phyloP scores from a whole-genome alignment of 2,329 filamentous ascomycete species.

The Xylaria sp. region DNA sequence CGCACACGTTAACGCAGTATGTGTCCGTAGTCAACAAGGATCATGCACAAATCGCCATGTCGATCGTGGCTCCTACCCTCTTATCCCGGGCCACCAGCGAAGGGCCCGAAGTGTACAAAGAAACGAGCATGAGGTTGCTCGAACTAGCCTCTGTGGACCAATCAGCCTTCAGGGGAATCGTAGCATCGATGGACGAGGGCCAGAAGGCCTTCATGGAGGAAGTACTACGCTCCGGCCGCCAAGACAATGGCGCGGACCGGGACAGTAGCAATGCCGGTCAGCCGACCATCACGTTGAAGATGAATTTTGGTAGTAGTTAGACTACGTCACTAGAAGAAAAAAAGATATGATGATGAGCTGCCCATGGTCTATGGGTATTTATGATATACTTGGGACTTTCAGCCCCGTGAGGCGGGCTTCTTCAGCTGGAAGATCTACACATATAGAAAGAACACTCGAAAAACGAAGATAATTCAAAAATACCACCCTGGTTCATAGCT shows the following conservation, averaged over 20 bases:
- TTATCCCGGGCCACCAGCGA: slow-evolving; percentile 77
- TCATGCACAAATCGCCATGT: slow-evolving; percentile 71
- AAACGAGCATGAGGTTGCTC: slow-evolving; percentile 80
- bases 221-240: slow-evolving; percentile 75
- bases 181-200: slow-evolving; percentile 74
- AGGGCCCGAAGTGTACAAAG: slow-evolving; percentile 69
- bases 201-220: slow-evolving; percentile 84
- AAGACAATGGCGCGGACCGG: slow-evolving; percentile 56
- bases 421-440: background rate
- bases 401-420: background rate
- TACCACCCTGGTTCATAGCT: background rate
- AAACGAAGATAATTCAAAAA: background rate
- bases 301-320: slow-evolving; percentile 77
- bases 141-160: slow-evolving; percentile 85
- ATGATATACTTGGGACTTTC: slow-evolving; percentile 17
- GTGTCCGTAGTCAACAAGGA: slow-evolving; percentile 59
- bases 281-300: slow-evolving; percentile 92
- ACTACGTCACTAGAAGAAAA: background rate
- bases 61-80: slow-evolving; percentile 80
- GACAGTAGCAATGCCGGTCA: slow-evolving; percentile 60
- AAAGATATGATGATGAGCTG: slow-evolving; percentile 1
- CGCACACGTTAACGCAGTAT: slow-evolving; percentile 80
- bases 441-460: slow-evolving; percentile 8
- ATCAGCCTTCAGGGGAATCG: slow-evolving; percentile 76
- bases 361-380: slow-evolving; percentile 11